Evolutionary conservation across 805 yeast species (phyloP), one percentile per base, ranked within the genome.

Genomic region (Kuraishia hungarica): DNA sequence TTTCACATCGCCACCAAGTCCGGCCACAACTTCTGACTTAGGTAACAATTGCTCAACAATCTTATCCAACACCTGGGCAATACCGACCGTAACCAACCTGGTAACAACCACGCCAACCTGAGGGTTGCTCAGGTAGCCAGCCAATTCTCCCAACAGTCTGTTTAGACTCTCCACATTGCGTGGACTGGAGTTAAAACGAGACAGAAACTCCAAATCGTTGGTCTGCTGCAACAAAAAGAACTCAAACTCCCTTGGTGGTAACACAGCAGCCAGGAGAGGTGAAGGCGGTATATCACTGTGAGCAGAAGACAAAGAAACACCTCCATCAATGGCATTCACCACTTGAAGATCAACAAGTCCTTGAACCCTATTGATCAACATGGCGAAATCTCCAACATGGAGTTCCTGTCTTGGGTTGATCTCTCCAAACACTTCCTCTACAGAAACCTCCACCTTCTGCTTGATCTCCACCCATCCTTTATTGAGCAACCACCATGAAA

Each of bases 401-500:
- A 93, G 67, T 63, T 85, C 92, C 20, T 87, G 81, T 59, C 91
- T 78, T 39, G 96, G 96, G 58, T 82, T 84, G 28, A 88, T 72
- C 11, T 75, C 76, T 11, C 73, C 78, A 66, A 90, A 89, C 23
- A 82, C 83, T 35, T 74, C 75, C 29, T 73, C 75, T 2, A 93
- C 92, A 2, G 80, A 72, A 1, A 68, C 64, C 62, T 82, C 81
- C 28, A 89, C 80, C 21, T 76, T 69, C 28, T 74, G 70, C 22
- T 81, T 75, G 39, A 89, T 71, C 39, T 75, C 72, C 22, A 76
- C 62, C 91, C 94, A 90, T 0, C 98, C 98, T 59, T 84, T 81
- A 67, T 93, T 91, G 53, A 93, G 74, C 51, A 93, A 69, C 97
- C 97, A 93, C 97, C 97, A 93, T 58, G 92, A 86, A 58, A 90